Base-by-base conservation (phyloP, 129 eudicot genomes). In the Flaveria trinervia region DNA sequence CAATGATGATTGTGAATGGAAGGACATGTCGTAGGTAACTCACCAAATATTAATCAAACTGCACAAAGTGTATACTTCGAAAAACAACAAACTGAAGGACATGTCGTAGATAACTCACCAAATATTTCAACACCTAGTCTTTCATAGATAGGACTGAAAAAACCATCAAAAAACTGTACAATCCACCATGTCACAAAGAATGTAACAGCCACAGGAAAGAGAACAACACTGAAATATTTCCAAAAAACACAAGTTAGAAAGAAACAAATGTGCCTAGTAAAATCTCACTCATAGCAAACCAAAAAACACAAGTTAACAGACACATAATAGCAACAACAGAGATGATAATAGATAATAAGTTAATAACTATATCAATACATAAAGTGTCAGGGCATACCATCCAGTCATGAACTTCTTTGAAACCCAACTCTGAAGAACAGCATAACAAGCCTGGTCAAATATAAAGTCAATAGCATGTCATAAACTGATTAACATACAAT, bases 341-440 rank as follows among this genome's bases (percentile, higher is more conserved):
- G 17, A 14, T 4, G 9, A 39, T 7, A 75, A 48, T 48, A 28
- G 10, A 45, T 9, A 9, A 45, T 36, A 54, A 28, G 10, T 10
- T 9, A 9, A 45, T 36, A 54, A 55, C 14, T 25, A 12, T 14
- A 26, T 44, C n/a, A 18, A 64, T 50, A 72, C 71, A 49, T 18
- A 65, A 25, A 43, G 52, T 51, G 43, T 68, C 41, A 46, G 14
- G 71, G 46, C 18, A 45, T 88, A 92, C 97, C 96, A 89, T 92
- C 97, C 97, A 54, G 97, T 92, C 97, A 92, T 92, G 69, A 92
- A 92, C 83, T 92, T 92, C 90, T 88, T 89, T 45, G 97, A 92
- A 51, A 87, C 96, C 97, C 97, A 92, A 82, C 96, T 92, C 70
- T 92, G 97, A 69, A 92, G 97, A 84, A 92, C 96, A 82, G 89